phyloP scores from a whole-genome alignment of 2,329 filamentous ascomycete species.

The Aspergillus puulaauensis region DNA sequence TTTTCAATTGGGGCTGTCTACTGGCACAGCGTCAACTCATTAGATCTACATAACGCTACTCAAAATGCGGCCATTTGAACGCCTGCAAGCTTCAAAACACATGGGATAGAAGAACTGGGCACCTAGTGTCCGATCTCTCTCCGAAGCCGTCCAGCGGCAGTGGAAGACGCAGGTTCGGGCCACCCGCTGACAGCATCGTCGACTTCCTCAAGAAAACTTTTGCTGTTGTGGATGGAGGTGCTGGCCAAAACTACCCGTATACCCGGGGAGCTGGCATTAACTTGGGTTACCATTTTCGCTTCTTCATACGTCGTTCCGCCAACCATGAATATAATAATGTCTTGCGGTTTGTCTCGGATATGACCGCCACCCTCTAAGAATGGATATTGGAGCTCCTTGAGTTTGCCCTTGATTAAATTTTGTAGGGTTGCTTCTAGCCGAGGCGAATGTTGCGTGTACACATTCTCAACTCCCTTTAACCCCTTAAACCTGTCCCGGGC shows the following conservation, averaged over 20 bases:
- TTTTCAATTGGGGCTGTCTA: neutral
- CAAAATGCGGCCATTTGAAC: slow-evolving; percentile 9
- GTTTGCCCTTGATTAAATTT: slow-evolving; percentile 85
- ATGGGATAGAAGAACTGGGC: neutral
- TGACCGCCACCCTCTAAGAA: slow-evolving; percentile 87
- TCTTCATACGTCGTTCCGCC: slow-evolving; percentile 96
- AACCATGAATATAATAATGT: slow-evolving; percentile 91
- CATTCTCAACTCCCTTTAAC: slow-evolving; percentile 95
- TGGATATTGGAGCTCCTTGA: slow-evolving; percentile 85
- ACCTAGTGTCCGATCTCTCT: slow-evolving; percentile 58
- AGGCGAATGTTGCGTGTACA: slow-evolving; percentile 96
- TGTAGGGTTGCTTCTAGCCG: slow-evolving; percentile 83
- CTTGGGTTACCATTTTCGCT: slow-evolving; percentile 90
- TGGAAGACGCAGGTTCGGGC: slow-evolving; percentile 68
- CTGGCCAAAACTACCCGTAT: slow-evolving; percentile 86
- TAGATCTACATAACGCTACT: slow-evolving; percentile 8
- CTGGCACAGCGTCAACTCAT: neutral
- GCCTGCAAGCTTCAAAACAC: slow-evolving; percentile 7
- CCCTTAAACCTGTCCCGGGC: slow-evolving; percentile 88
- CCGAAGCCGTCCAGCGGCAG: slow-evolving; percentile 61
- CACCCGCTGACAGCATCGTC: slow-evolving; percentile 83
- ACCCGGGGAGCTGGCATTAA: slow-evolving; percentile 88
- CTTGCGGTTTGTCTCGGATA: slow-evolving; percentile 92
- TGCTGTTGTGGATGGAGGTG: slow-evolving; percentile 83
- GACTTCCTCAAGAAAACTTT: slow-evolving; percentile 85